Conservation (phyloP, 352 stramenopile genomes). For the Halophytophthora polymorphica region DNA sequence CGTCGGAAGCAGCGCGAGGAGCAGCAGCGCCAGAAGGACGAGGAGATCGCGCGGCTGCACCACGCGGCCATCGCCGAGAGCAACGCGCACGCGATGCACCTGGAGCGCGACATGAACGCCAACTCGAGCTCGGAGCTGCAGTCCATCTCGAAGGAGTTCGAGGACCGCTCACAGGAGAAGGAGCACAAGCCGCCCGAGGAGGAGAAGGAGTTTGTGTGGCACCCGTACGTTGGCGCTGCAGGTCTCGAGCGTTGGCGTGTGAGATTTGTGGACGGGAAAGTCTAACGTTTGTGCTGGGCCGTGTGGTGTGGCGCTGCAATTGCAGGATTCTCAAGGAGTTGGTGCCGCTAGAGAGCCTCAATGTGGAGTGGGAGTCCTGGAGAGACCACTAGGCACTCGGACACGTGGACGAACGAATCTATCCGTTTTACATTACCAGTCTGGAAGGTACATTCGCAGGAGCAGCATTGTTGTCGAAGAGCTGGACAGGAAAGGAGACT, state of each 20-base stretch:
- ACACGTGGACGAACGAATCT: too few species aligned
- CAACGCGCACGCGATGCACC: slow-evolving; percentile 60
- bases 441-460: too few species aligned
- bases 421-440: too few species aligned
- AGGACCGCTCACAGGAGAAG: slow-evolving; percentile 43
- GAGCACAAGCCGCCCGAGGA: slow-evolving; percentile 55
- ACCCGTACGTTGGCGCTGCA: slow-evolving; percentile 75
- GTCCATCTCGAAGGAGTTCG: slow-evolving; percentile 59
- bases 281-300: not conserved
- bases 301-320: not conserved
- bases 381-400: slow-evolving; percentile 54
- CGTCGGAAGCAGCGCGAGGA: slow-evolving; percentile 57
- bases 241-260: not conserved
- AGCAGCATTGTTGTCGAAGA: too few species aligned
- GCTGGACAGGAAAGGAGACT: too few species aligned
- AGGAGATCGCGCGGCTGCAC: slow-evolving; percentile 65
- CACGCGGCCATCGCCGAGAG: slow-evolving; percentile 73
- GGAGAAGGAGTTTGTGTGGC: slow-evolving; percentile 78
- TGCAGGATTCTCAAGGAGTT: slow-evolving; percentile 69
- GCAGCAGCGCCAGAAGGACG: slow-evolving; percentile 61
- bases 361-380: slow-evolving; percentile 81
- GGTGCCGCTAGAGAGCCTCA: slow-evolving; percentile 73
- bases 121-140: slow-evolving; percentile 44
- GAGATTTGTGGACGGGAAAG: not conserved
- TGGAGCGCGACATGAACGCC: slow-evolving; percentile 67